These are phyloP conservation scores for Annona cherimola DNA, from an alignment of 164 flowering plant species.

Conservation along the genomic window DNA sequence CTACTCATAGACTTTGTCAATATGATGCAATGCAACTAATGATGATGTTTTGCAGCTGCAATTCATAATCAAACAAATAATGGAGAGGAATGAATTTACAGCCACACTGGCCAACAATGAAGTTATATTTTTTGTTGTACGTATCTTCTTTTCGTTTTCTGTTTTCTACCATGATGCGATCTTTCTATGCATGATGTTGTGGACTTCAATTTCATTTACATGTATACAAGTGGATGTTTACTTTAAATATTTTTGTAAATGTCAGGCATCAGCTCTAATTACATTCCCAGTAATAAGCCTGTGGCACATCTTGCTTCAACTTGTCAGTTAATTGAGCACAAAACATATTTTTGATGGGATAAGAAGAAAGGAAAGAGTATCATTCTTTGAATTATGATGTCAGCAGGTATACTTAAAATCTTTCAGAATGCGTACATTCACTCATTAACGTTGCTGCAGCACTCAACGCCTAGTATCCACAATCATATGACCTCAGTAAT, in stretches of 20 bases:
- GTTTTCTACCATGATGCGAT: background rate
- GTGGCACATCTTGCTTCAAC: slow-evolving; percentile 31
- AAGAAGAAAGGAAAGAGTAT: background rate
- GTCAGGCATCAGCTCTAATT: slow-evolving; percentile 65
- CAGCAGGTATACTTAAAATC: background rate
- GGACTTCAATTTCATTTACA: background rate
- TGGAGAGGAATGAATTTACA: slow-evolving; percentile 49
- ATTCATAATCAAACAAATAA: slow-evolving; percentile 38
- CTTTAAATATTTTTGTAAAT: slow-evolving; percentile 13
- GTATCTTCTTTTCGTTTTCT: background rate
- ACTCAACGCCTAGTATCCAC: too few species aligned
- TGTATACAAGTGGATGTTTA: background rate
- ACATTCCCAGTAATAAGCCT: slow-evolving; percentile 50
- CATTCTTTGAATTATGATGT: background rate
- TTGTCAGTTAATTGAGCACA: slow-evolving; percentile 5
- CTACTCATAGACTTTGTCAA: background rate
- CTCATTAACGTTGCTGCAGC: background rate
- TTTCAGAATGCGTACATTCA: background rate
- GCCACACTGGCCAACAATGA: slow-evolving; percentile 58
- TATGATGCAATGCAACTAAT: background rate
- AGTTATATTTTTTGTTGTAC: slow-evolving; percentile 67
- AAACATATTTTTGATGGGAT: background rate
- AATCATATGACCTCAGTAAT: too few species aligned
- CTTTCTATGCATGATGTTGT: background rate
- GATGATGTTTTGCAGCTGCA: slow-evolving; percentile 51